These are phyloP conservation scores for Noccaea caerulescens DNA, from an alignment of 345 rosid genomes.

Conservation along the genomic window DNA sequence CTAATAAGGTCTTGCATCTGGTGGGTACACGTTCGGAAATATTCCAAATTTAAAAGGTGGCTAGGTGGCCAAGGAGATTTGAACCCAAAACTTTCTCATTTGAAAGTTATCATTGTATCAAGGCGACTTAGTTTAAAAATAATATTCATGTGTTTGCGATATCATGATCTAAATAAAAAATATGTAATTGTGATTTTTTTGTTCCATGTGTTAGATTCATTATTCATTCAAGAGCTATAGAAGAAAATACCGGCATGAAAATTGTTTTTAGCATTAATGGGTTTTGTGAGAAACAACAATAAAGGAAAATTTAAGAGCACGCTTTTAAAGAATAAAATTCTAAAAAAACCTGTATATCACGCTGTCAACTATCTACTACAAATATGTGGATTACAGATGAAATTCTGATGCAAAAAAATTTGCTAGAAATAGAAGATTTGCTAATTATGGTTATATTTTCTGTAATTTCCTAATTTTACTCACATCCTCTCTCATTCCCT, in stretches of 20 bases:
- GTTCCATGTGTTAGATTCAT: not conserved
- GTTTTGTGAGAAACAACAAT: not conserved
- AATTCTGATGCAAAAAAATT: conserved; percentile 33
- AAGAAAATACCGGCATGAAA: not conserved
- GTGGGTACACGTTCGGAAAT: no score
- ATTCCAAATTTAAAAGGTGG: no score
- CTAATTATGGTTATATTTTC: conserved; percentile 27
- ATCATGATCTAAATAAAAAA: not conserved
- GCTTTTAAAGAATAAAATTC: not conserved
- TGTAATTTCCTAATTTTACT: conserved; percentile 38
- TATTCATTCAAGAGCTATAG: not conserved
- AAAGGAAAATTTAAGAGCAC: not conserved
- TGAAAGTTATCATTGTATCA: no score
- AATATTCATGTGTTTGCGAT: not conserved
- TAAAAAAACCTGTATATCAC: not conserved
- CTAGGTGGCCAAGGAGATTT: no score
- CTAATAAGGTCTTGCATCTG: no score
- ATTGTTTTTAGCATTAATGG: not conserved
- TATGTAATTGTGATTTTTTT: no score
- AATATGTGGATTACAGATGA: conserved; percentile 31
- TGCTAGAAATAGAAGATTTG: conserved; percentile 31
- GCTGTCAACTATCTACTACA: conserved; percentile 23
- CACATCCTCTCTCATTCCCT: conserved; percentile 38
- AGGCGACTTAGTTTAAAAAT: no score
- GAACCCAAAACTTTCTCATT: no score